These are phyloP conservation scores for Camptophora hylomeconis DNA, from an alignment of 2,329 filamentous ascomycete species.

Conservation along the genomic window DNA sequence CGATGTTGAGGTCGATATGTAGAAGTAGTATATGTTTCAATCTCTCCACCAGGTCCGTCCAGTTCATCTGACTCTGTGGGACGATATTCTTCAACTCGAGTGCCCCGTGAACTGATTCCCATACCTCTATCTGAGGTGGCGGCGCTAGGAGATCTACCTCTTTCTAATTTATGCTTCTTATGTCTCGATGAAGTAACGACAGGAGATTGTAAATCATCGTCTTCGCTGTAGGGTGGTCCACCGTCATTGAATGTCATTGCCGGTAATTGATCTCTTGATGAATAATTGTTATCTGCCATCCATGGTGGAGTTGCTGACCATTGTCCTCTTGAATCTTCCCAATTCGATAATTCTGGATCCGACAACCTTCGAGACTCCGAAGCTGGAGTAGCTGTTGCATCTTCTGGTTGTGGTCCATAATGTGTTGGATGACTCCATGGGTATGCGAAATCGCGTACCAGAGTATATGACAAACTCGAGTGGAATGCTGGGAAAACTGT, in stretches of 20 bases:
- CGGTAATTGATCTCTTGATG: slow-evolving; percentile 47
- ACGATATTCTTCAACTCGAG: slow-evolving; percentile 64
- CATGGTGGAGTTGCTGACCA: slow-evolving; percentile 39
- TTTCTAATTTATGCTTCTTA: slow-evolving; percentile 60
- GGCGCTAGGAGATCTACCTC: slow-evolving; percentile 35
- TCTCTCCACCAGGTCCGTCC: slow-evolving; percentile 66
- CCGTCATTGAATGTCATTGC: slow-evolving; percentile 68
- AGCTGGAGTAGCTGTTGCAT: slow-evolving; percentile 71
- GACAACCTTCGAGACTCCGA: slow-evolving; percentile 73
- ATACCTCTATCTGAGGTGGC: slow-evolving; percentile 51
- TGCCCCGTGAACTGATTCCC: slow-evolving; percentile 52
- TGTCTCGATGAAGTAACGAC: slow-evolving; percentile 72
- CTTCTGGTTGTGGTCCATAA: slow-evolving; percentile 77
- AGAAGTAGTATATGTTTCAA: slow-evolving; percentile 62
- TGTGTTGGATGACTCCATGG: slow-evolving; percentile 70
- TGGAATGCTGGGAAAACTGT: slow-evolving; percentile 71
- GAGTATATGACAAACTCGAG: slow-evolving; percentile 74
- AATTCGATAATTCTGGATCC: slow-evolving; percentile 59
- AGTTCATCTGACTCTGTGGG: slow-evolving; percentile 50
- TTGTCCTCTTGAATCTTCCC: slow-evolving; percentile 53
- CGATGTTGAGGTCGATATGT: slow-evolving; percentile 42
- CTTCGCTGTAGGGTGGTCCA: slow-evolving; percentile 86
- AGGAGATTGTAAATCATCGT: slow-evolving; percentile 86
- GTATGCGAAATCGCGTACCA: slow-evolving; percentile 94
- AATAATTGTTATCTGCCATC: slow-evolving; percentile 19